phyloP scores from a whole-genome alignment of 768 basidiomycete species.

The Boletus barrowsii region DNA sequence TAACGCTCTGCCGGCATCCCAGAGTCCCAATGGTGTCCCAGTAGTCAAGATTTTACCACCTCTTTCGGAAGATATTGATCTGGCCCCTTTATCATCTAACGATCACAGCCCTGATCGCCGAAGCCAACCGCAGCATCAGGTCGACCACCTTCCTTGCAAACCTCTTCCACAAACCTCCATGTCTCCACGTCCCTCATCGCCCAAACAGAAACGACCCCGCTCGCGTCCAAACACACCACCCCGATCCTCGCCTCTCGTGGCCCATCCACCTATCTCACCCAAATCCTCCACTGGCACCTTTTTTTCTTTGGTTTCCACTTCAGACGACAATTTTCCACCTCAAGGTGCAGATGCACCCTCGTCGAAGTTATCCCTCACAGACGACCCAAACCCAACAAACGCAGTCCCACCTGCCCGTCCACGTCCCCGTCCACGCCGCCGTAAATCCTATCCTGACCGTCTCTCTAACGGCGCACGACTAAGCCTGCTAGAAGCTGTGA shows the following conservation, averaged over 20 bases:
- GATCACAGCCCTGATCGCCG: background rate
- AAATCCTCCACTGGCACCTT: slow-evolving; percentile 30
- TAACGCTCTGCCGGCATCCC: background rate
- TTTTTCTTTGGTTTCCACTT: slow-evolving; percentile 16
- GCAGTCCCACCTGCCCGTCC: slow-evolving; percentile 9
- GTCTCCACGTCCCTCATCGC: slow-evolving; percentile 5
- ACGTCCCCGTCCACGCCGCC: slow-evolving; percentile 14
- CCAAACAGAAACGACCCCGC: slow-evolving; percentile 11
- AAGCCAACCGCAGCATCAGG: slow-evolving; percentile 6
- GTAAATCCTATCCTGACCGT: slow-evolving; percentile 27
- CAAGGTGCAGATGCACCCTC: background rate
- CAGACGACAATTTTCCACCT: slow-evolving; percentile 16
- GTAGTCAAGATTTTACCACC: slow-evolving; percentile 17
- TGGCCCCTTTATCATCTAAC: background rate
- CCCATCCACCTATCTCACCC: slow-evolving; percentile 19
- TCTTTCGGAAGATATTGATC: background rate
- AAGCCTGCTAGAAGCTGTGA: slow-evolving; percentile 29
- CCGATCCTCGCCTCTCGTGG: slow-evolving; percentile 9
- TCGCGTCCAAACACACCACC: slow-evolving; percentile 20
- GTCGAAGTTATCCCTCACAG: background rate
- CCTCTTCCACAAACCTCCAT: slow-evolving; percentile 2
- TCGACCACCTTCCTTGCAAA: background rate
- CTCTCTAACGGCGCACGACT: slow-evolving; percentile 19
- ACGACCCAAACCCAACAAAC: background rate
- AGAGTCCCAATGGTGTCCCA: slow-evolving; percentile 2